Evolutionary conservation across 106 monocot genomes (phyloP).

Genomic region (Agapanthus africanus): DNA sequence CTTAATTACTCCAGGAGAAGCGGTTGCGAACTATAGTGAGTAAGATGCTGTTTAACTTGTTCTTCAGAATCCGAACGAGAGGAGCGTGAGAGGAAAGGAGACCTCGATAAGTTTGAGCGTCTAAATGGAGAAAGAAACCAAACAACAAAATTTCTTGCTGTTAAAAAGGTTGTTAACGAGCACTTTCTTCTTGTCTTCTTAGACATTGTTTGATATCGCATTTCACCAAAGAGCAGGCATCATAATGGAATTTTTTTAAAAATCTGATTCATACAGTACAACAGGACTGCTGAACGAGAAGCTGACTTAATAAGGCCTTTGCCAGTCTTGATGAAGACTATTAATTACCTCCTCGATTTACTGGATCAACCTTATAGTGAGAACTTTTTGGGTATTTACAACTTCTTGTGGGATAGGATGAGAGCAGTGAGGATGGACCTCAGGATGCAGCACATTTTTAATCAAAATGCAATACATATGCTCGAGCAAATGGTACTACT

Average conservation of each 20-base stretch:
- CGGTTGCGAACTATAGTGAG: not conserved
- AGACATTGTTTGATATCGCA: slow-evolving; percentile 26
- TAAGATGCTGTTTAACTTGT: slow-evolving; percentile 3
- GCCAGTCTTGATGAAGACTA: slow-evolving; percentile 80
- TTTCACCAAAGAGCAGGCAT: slow-evolving; percentile 25
- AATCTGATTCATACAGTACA: slow-evolving; percentile 88
- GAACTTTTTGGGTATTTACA: slow-evolving; percentile 74
- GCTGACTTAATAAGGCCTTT: slow-evolving; percentile 83
- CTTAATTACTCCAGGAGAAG: not conserved
- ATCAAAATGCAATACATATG: slow-evolving; percentile 77
- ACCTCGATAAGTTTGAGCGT: slow-evolving; percentile 90
- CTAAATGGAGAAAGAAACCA: slow-evolving; percentile 91
- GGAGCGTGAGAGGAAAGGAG: slow-evolving; percentile 96
- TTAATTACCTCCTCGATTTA: slow-evolving; percentile 82
- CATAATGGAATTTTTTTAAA: slow-evolving; percentile 54
- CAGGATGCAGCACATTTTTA: slow-evolving; percentile 97
- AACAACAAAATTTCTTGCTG: slow-evolving; percentile 75
- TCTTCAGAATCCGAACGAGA: slow-evolving; percentile 72
- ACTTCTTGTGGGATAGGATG: slow-evolving; percentile 99
- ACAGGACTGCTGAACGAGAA: slow-evolving; percentile 80
- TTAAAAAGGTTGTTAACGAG: slow-evolving; percentile 67
- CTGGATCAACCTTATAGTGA: slow-evolving; percentile 69
- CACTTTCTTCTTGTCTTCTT: slow-evolving; percentile 5
- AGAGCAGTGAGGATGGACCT: slow-evolving; percentile 94
- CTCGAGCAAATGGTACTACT: slow-evolving; percentile 94